phyloP scores from a whole-genome alignment of 1,284 basidiomycete species.

The Ganoderma leucocontextum region DNA sequence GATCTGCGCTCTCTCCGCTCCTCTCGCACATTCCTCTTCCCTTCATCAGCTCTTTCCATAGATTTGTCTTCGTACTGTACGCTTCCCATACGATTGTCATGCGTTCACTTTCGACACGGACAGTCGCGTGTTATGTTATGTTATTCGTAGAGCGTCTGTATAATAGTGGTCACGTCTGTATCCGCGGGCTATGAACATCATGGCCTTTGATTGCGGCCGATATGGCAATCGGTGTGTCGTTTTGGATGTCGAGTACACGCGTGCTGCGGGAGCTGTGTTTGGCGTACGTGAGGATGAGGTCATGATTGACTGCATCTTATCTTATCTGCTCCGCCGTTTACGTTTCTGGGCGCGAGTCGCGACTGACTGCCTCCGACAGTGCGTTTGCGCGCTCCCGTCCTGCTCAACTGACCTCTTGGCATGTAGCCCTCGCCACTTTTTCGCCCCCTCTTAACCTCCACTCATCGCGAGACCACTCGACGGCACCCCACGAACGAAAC shows the following conservation, averaged over 20 bases:
- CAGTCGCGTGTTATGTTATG: slow-evolving; percentile 17
- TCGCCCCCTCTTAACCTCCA: slow-evolving; percentile 7
- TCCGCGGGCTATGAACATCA: not conserved
- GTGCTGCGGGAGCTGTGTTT: not conserved
- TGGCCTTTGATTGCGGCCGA: not conserved
- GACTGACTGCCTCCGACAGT: slow-evolving; percentile 16
- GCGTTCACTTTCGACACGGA: slow-evolving; percentile 22
- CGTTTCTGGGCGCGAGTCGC: slow-evolving; percentile 21
- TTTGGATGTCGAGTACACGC: not conserved
- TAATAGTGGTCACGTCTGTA: slow-evolving; percentile 25
- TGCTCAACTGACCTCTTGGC: slow-evolving; percentile 25
- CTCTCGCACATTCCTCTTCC: not conserved
- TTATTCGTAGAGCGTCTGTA: slow-evolving; percentile 29
- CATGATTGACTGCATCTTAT: slow-evolving; percentile 32
- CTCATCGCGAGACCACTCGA: not conserved
- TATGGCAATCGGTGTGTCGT: not conserved
- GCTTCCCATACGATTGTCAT: not conserved
- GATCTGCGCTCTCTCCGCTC: not conserved
- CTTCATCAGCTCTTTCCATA: not conserved
- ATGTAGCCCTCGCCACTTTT: slow-evolving; percentile 23
- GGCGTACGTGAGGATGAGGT: slow-evolving; percentile 29
- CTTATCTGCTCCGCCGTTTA: slow-evolving; percentile 34
- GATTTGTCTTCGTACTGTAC: slow-evolving; percentile 6
- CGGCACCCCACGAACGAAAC: not conserved
- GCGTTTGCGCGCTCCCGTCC: slow-evolving; percentile 16